phyloP scores from a whole-genome alignment of 129 eudicot genomes.

The Rutidosis leptorrhynchoides region DNA sequence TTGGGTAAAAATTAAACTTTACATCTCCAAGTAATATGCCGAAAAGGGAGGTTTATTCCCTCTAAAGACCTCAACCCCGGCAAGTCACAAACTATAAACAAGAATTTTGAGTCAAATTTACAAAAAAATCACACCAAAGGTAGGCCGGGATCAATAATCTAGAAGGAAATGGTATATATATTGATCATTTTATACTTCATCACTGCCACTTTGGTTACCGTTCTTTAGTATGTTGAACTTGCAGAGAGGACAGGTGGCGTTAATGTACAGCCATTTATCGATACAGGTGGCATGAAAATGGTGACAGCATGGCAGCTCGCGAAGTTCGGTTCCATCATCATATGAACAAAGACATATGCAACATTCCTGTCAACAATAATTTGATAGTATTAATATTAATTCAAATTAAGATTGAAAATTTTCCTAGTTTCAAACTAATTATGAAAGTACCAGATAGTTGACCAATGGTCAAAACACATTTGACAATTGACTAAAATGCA shows the following conservation, averaged over 20 bases:
- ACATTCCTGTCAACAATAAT: constrained; percentile 59
- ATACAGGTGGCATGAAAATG: constrained; percentile 84
- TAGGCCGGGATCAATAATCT: constrained; percentile 16
- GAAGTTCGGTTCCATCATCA: constrained; percentile 73
- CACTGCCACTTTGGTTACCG: constrained; percentile 61
- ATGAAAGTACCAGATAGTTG: not conserved
- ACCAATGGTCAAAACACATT: not conserved
- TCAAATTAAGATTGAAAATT: not conserved
- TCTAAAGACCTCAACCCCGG: constrained; percentile 20
- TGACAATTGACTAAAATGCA: not conserved
- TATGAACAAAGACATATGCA: constrained; percentile 80
- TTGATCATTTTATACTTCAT: constrained; percentile 50
- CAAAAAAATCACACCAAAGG: constrained; percentile 22
- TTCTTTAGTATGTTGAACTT: constrained; percentile 77
- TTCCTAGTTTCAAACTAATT: not conserved
- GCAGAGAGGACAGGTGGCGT: constrained; percentile 93
- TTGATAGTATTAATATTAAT: constrained; percentile 6
- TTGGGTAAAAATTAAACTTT: constrained; percentile 17
- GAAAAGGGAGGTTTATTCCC: constrained; percentile 3
- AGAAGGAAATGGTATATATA: constrained; percentile 14
- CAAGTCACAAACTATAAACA: constrained; percentile 27
- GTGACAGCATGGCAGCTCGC: constrained; percentile 86
- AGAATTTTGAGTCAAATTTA: constrained; percentile 24
- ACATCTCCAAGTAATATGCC: constrained; percentile 29
- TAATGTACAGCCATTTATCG: constrained; percentile 78